Evolutionary conservation across 148 eudicot genomes (phyloP).

Genomic region (Mesembryanthemum crystallinum): DNA sequence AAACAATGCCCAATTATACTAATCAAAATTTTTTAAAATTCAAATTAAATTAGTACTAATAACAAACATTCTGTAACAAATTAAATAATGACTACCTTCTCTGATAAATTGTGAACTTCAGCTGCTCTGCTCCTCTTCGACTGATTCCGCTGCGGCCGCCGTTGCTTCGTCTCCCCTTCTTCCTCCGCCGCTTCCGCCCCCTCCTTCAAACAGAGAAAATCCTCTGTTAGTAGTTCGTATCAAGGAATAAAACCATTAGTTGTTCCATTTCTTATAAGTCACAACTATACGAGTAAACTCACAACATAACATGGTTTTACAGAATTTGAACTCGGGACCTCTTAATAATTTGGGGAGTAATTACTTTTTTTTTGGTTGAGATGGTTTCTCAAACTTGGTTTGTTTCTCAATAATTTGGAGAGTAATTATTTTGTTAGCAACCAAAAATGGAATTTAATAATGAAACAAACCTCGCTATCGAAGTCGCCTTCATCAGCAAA

Average conservation of each 20-base stretch:
- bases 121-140: conserved; percentile 85
- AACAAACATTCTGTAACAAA: too few species aligned
- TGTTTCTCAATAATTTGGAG: too few species aligned
- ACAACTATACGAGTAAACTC: too few species aligned
- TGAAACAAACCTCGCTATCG: conserved; percentile 64
- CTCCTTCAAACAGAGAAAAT: conserved; percentile 34
- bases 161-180: conserved; percentile 35
- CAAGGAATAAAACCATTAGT: neutral
- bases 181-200: conserved; percentile 48
- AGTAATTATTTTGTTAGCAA: neutral
- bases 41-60: neutral
- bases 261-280: too few species aligned
- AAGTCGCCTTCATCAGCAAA: conserved; percentile 57
- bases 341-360: too few species aligned
- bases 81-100: conserved; percentile 48
- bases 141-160: conserved; percentile 36
- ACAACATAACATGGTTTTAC: too few species aligned
- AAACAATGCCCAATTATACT: neutral
- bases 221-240: too few species aligned
- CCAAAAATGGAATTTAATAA: neutral
- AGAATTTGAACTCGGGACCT: too few species aligned
- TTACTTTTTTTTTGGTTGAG: too few species aligned
- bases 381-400: too few species aligned
- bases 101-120: conserved; percentile 86
- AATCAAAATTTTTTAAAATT: neutral